Conservation (phyloP, 2,329 filamentous ascomycete species). For the Calonectria pseudoturangicola region DNA sequence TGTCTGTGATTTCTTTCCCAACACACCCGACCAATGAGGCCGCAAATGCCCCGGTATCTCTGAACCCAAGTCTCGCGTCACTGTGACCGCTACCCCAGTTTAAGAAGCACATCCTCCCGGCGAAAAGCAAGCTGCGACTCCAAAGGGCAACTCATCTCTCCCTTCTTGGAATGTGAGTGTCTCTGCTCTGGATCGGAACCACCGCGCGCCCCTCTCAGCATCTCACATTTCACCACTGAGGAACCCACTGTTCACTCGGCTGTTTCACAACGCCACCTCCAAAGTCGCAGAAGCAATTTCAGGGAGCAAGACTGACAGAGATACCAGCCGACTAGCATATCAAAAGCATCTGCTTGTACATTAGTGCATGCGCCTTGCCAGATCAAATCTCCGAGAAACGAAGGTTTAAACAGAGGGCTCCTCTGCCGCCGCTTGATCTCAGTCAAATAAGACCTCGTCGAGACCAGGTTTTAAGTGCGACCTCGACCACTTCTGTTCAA, state of each 20-base stretch:
- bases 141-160: constrained; percentile 55
- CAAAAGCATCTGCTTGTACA: constrained; percentile 57
- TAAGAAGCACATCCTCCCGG: constrained; percentile 42
- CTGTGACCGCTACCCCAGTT: constrained; percentile 49
- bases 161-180: constrained; percentile 63
- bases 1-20: constrained; percentile 48
- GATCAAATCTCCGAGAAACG: constrained; percentile 64
- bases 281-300: constrained; percentile 58
- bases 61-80: constrained; percentile 48
- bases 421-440: constrained; percentile 54
- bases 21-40: constrained; percentile 45
- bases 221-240: constrained; percentile 59
- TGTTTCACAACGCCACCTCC: constrained; percentile 62
- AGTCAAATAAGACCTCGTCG: constrained; percentile 61
- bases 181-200: constrained; percentile 61
- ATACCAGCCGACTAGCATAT: constrained; percentile 51
- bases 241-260: constrained; percentile 53
- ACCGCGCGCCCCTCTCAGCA: constrained; percentile 58
- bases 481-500: constrained; percentile 59
- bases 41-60: constrained; percentile 46
- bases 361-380: constrained; percentile 57
- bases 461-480: constrained; percentile 61
- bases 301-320: constrained; percentile 59
- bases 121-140: constrained; percentile 41
- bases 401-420: constrained; percentile 54